Evolutionary conservation across 2,329 filamentous ascomycete species (phyloP).

Genomic region (Calonectria multiphialidica): DNA sequence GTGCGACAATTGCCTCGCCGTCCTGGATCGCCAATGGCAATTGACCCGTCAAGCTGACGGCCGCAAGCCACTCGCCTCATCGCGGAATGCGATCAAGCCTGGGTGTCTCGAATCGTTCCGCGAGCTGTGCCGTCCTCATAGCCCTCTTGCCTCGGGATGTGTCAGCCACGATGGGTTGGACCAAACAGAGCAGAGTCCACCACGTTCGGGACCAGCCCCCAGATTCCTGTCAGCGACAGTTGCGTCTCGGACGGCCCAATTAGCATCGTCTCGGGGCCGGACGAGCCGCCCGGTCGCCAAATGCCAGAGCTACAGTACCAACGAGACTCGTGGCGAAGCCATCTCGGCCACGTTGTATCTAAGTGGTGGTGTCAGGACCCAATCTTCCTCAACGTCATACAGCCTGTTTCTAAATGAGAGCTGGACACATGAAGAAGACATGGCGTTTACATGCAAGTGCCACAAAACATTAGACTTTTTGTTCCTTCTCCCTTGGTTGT

Average conservation of each 20-base stretch:
- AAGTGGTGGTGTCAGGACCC: not conserved
- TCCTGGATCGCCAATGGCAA: slow-evolving; percentile 17
- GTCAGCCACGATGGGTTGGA: slow-evolving; percentile 19
- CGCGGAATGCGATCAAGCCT: slow-evolving; percentile 26
- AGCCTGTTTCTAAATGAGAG: not conserved
- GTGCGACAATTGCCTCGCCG: slow-evolving; percentile 28
- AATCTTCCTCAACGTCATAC: not conserved
- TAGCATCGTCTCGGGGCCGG: not conserved
- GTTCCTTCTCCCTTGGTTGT: not conserved
- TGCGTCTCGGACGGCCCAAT: slow-evolving; percentile 10
- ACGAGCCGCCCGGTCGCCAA: slow-evolving; percentile 20
- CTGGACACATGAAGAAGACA: not conserved
- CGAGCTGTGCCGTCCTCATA: slow-evolving; percentile 25
- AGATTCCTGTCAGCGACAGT: slow-evolving; percentile 23
- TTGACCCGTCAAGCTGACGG: not conserved
- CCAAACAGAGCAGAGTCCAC: slow-evolving; percentile 21
- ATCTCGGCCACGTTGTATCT: slow-evolving; percentile 21
- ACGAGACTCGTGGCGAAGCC: slow-evolving; percentile 16
- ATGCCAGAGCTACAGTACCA: slow-evolving; percentile 25
- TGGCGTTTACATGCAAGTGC: slow-evolving; percentile 14
- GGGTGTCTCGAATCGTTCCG: slow-evolving; percentile 22
- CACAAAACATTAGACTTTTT: not conserved
- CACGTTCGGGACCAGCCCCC: slow-evolving; percentile 16
- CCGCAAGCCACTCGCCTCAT: slow-evolving; percentile 28
- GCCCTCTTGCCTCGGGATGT: slow-evolving; percentile 26